phyloP scores from a whole-genome alignment of 2,329 filamentous ascomycete genomes.

The Pseudogymnoascus sp. region DNA sequence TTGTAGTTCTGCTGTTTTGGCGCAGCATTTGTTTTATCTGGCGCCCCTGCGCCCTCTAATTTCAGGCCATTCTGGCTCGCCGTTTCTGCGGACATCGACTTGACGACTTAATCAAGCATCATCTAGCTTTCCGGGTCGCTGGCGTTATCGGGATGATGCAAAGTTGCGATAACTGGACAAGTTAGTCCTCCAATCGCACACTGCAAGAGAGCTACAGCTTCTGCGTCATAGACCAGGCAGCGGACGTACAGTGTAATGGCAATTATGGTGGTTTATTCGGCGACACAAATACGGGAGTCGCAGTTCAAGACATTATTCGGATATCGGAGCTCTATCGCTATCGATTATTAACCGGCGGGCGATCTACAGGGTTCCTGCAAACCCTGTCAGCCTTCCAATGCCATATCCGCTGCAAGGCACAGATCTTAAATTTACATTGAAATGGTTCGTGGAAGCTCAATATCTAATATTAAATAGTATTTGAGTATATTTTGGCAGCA shows the following conservation, averaged over 20 bases:
- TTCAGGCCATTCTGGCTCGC: conserved; percentile 8
- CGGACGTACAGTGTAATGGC: neutral
- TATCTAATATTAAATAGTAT: neutral
- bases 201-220: neutral
- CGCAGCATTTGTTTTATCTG: neutral
- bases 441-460: neutral
- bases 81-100: neutral
- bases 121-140: neutral
- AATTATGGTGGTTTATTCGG: neutral
- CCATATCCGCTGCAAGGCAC: neutral
- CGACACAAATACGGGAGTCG: neutral
- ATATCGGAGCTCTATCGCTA: conserved; percentile 7
- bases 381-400: neutral
- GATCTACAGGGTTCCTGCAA: conserved; percentile 1
- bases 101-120: neutral
- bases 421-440: neutral
- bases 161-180: neutral
- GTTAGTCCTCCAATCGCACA: neutral
- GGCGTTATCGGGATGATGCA: neutral
- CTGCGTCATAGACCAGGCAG: neutral
- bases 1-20: conserved; percentile 51
- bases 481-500: neutral
- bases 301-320: neutral
- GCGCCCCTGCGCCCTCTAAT: neutral
- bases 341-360: conserved; percentile 8